Evolutionary conservation across 1,139 yeast species (phyloP).

Genomic region (Yamadazyma sp.): DNA sequence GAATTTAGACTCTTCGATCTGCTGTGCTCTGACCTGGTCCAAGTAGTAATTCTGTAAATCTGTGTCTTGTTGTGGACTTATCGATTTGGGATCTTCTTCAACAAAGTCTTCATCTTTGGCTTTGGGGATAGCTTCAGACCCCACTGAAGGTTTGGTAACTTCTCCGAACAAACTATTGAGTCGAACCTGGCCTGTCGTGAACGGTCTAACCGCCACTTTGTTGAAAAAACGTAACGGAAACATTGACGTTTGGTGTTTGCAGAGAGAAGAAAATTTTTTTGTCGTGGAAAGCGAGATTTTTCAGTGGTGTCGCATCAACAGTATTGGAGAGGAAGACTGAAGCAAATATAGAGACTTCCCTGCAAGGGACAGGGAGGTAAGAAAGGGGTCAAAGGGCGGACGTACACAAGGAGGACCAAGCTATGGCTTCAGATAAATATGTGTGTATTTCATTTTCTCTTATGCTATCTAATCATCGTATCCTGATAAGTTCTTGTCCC

Average conservation of each 20-base stretch:
- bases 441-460: neutral
- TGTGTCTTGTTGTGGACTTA: constrained; percentile 30
- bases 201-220: constrained; percentile 12
- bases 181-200: constrained; percentile 13
- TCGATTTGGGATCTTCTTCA: neutral
- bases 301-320: constrained; percentile 1
- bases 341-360: neutral
- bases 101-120: constrained; percentile 12
- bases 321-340: neutral
- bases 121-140: constrained; percentile 4
- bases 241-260: neutral
- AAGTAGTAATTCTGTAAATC: constrained; percentile 35
- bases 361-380: neutral
- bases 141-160: constrained; percentile 21
- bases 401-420: too few relatives aligned
- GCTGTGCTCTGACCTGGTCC: constrained; percentile 29
- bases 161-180: constrained; percentile 28
- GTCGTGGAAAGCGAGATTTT: neutral
- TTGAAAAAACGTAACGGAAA: constrained; percentile 1
- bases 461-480: constrained; percentile 33
- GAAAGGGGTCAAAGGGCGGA: too few relatives aligned
- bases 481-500: constrained; percentile 51
- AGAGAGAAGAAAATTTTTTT: neutral
- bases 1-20: constrained; percentile 33
- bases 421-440: neutral